Percentiles rank a stretch among this genome's conserved stretches.
Evolutionary conservation across 257 asterid species (phyloP).

Genomic region (Gentiana dahurica): DNA sequence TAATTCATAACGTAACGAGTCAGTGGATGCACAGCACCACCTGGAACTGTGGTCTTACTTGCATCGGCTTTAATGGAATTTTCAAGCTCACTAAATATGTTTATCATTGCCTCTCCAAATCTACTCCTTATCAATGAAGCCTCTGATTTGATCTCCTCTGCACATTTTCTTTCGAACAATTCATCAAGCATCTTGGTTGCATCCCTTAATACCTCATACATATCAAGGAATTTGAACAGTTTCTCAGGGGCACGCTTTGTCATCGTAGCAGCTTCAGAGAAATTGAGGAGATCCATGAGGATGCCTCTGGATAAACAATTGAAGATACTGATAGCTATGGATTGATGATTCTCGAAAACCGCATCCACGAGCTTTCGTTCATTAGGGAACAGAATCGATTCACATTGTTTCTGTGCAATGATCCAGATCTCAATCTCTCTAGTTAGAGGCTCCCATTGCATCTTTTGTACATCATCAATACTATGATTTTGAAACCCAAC

Average conservation of each 20-base stretch:
- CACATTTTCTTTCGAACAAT: conserved; percentile 20
- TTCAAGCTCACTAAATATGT: conserved; percentile 53
- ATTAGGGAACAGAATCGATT: conserved; percentile 19
- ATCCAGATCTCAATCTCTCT: conserved; percentile 65
- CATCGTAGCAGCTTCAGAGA: conserved; percentile 53
- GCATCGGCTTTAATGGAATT: conserved; percentile 60
- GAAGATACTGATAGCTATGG: conserved; percentile 22
- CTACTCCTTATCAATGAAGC: conserved; percentile 38
- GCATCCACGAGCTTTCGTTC: conserved; percentile 43
- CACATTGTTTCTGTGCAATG: conserved; percentile 30
- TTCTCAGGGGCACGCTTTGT: conserved; percentile 74
- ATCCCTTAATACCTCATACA: conserved; percentile 59
- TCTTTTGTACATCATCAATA: conserved; percentile 71
- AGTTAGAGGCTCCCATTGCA: conserved; percentile 66
- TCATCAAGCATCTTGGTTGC: conserved; percentile 16
- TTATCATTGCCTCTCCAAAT: conserved; percentile 56
- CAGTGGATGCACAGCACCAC: conserved; percentile 86
- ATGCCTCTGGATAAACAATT: conserved; percentile 28
- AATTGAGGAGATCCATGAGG: conserved; percentile 45
- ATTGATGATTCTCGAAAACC: conserved; percentile 32
- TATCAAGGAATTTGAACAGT: conserved; percentile 60
- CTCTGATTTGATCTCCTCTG: conserved; percentile 43
- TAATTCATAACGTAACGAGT: conserved; percentile 69
- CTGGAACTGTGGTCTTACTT: conserved; percentile 55
- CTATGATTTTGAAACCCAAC: conserved; percentile 57